Conservation (phyloP, 1,284 basidiomycete genomes). For the Blastosporella zonata region DNA sequence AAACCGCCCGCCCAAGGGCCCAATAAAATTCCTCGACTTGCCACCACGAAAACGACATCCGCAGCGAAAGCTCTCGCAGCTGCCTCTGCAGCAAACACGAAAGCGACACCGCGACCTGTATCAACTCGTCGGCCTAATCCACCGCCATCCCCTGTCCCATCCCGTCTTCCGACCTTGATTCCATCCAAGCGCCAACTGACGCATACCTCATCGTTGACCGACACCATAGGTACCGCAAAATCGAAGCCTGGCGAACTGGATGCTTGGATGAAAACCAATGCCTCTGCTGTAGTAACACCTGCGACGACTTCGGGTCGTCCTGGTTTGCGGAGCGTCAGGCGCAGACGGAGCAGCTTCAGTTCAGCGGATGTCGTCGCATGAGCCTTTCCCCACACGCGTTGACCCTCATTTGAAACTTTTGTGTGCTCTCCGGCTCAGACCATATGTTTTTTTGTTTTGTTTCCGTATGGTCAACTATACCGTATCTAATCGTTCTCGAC, state of each 20-base stretch:
- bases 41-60: conserved; percentile 50
- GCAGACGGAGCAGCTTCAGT: conserved; percentile 80
- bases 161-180: conserved; percentile 67
- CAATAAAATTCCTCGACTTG: conserved; percentile 75
- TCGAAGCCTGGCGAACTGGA: conserved; percentile 41
- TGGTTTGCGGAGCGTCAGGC: conserved; percentile 62
- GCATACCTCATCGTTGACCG: conserved; percentile 50
- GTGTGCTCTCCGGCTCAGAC: neutral
- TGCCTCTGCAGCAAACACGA: conserved; percentile 23
- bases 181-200: conserved; percentile 47
- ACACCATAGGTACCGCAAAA: conserved; percentile 41
- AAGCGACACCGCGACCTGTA: conserved; percentile 26
- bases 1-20: conserved; percentile 49
- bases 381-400: conserved; percentile 17
- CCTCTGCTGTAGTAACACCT: conserved; percentile 64
- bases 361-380: conserved; percentile 75
- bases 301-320: conserved; percentile 68
- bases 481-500: conserved; percentile 16
- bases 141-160: conserved; percentile 63
- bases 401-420: neutral
- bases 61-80: conserved; percentile 47
- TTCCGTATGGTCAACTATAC: conserved; percentile 10
- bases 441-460: conserved; percentile 8
- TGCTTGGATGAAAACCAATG: conserved; percentile 73
- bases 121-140: conserved; percentile 35